These are phyloP conservation scores for Alternaria novae-zelandiae DNA, from an alignment of 2,329 filamentous ascomycete species.

Conservation along the genomic window DNA sequence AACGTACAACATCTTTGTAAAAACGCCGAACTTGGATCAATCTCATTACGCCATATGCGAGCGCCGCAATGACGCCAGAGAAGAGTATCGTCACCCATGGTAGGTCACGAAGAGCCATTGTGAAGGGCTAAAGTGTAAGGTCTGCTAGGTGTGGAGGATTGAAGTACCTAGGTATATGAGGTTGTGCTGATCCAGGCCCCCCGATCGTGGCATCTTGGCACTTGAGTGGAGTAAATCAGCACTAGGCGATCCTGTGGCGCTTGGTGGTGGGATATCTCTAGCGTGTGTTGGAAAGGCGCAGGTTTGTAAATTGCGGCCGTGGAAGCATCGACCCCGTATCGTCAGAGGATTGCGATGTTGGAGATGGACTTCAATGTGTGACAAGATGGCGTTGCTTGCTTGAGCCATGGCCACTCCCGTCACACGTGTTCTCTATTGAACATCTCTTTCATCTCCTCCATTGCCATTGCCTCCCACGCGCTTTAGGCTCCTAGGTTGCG, in stretches of 20 bases:
- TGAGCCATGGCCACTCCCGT: background rate
- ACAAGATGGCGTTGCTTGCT: background rate
- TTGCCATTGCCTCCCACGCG: background rate
- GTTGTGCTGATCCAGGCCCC: background rate
- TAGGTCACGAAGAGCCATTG: constrained; percentile 7
- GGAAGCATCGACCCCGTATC: background rate
- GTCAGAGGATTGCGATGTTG: background rate
- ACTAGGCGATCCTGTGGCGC: background rate
- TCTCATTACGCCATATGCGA: constrained; percentile 26
- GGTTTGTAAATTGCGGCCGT: background rate
- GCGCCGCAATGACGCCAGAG: constrained; percentile 13
- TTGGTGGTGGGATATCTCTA: background rate
- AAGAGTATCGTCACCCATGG: constrained; percentile 22
- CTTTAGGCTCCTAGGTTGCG: background rate
- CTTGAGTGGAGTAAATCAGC: background rate
- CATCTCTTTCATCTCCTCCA: background rate
- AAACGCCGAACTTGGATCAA: constrained; percentile 30
- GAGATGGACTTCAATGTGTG: background rate
- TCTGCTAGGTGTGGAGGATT: background rate
- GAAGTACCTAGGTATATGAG: background rate
- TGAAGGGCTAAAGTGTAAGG: background rate
- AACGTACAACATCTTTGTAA: constrained; percentile 31
- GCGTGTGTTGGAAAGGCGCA: background rate
- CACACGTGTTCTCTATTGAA: background rate
- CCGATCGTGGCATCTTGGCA: background rate